Percentiles rank a stretch among this genome's conserved stretches.
Conservation (phyloP, 2,329 filamentous ascomycete species). For the Fusarium sp. region DNA sequence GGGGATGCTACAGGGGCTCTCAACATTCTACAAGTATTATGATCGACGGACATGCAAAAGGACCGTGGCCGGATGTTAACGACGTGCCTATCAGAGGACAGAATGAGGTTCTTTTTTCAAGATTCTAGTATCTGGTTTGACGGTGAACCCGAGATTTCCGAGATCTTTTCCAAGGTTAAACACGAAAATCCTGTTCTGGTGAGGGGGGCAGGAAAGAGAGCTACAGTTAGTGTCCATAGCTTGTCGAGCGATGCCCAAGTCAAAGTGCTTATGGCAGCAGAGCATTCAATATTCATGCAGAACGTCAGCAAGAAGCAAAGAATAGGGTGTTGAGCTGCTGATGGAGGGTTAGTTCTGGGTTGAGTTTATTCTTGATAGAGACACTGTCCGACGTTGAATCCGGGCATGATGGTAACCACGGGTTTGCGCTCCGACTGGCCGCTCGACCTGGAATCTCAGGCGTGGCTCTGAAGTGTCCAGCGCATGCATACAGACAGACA, state of each 20-base stretch:
- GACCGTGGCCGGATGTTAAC: slow-evolving; percentile 1
- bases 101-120: background rate
- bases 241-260: background rate
- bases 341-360: slow-evolving; percentile 15
- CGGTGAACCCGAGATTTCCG: slow-evolving; percentile 13
- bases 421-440: slow-evolving; percentile 21
- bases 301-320: slow-evolving; percentile 5
- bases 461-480: slow-evolving; percentile 11
- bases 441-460: slow-evolving; percentile 2
- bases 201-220: background rate
- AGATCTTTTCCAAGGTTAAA: background rate
- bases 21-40: slow-evolving; percentile 5
- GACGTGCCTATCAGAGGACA: background rate
- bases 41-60: slow-evolving; percentile 21
- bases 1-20: slow-evolving; percentile 9
- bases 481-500: background rate
- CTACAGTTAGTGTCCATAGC: background rate
- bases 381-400: slow-evolving; percentile 17
- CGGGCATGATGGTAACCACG: slow-evolving; percentile 13
- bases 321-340: slow-evolving; percentile 23
- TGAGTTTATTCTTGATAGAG: slow-evolving; percentile 26
- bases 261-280: background rate
- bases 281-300: slow-evolving; percentile 17
- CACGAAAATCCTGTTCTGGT: slow-evolving; percentile 5
- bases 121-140: background rate